Evolutionary conservation across 2,329 filamentous ascomycete genomes (phyloP).

Genomic region (Alternaria postmessia): DNA sequence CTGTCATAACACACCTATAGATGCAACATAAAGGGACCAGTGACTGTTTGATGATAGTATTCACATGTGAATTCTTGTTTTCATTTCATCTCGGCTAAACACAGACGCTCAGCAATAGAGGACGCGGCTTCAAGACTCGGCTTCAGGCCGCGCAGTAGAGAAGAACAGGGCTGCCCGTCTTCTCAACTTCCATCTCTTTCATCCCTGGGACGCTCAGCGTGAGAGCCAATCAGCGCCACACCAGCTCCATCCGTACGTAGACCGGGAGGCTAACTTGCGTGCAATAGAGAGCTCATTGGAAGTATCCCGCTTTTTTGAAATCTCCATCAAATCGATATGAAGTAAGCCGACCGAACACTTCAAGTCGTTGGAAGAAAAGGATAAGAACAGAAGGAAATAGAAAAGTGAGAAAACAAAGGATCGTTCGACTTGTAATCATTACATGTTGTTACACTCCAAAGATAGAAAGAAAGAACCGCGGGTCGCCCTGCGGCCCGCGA

Average conservation of each 20-base stretch:
- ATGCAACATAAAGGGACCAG: not conserved
- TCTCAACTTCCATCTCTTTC: slow-evolving; percentile 1
- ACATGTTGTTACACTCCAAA: slow-evolving; percentile 47
- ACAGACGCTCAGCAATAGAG: slow-evolving; percentile 6
- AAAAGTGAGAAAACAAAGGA: slow-evolving; percentile 21
- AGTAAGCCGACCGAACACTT: slow-evolving; percentile 26
- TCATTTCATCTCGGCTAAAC: slow-evolving; percentile 4
- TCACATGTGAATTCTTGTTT: not conserved
- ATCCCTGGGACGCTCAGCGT: slow-evolving; percentile 1
- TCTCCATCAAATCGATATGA: slow-evolving; percentile 3
- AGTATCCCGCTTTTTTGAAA: slow-evolving; percentile 11
- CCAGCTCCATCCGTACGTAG: slow-evolving; percentile 2
- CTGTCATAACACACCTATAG: not conserved
- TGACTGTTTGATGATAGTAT: not conserved
- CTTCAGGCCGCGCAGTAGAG: not conserved
- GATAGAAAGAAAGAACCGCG: slow-evolving; percentile 23
- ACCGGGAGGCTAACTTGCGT: not conserved
- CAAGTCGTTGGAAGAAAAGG: slow-evolving; percentile 22
- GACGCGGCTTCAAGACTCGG: not conserved
- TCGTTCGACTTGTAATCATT: slow-evolving; percentile 33
- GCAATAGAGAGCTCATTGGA: not conserved
- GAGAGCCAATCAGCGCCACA: slow-evolving; percentile 4
- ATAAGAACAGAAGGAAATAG: slow-evolving; percentile 18
- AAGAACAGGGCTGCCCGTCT: slow-evolving; percentile 14
- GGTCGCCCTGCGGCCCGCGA: slow-evolving; percentile 30